Evolutionary conservation across 108 stramenopile species (phyloP), one percentile per base, ranked within the genome.

Genomic region (Skeletonema costatum): DNA sequence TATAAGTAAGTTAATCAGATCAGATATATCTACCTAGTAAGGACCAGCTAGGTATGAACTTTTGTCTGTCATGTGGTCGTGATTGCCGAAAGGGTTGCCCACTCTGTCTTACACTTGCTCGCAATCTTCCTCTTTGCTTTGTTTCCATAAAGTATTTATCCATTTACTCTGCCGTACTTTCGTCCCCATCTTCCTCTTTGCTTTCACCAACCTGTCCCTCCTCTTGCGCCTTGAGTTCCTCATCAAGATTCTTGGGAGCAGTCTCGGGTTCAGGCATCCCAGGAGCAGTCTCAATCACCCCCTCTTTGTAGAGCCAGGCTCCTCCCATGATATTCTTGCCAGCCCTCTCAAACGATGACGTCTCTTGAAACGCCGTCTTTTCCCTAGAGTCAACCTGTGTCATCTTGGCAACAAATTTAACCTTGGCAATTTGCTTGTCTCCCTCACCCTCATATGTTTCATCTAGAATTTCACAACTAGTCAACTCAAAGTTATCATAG

Each of bases 401-500:
- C 53, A 78, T 85, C 70, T 79, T 86, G 2, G 90, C 90, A 29
- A 92, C 73, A 75, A 92, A 92, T 48, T 85, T 71, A 8, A 89
- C 90, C 32, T 61, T 88, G 1, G 88, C 90, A 17, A 73, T 80
- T 66, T 86, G 59, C 29, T 61, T 50, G 1, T 71, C 77, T 19
- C 73, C 85, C 12, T 86, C 86, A 32, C 87, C 83, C 62, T 87
- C 78, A 59, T 80, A 87, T 11, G 64, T 60, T 60, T 89, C 88
- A 14, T 85, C 76, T 9, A 89, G 13, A 33, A 92, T 88, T 41
- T 82, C 70, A 51, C 90, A 92, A 21, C 77, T 85, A 3, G 48
- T 77, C 60, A 92, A 36, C 46, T 89, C 88, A 81, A 92, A 92
- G 66, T 92, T 92, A 59, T 92, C 90, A 64, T 89, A 92, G 64